Base-by-base conservation (phyloP, 1,284 basidiomycete genomes). In the Sporisorium graminicola region DNA sequence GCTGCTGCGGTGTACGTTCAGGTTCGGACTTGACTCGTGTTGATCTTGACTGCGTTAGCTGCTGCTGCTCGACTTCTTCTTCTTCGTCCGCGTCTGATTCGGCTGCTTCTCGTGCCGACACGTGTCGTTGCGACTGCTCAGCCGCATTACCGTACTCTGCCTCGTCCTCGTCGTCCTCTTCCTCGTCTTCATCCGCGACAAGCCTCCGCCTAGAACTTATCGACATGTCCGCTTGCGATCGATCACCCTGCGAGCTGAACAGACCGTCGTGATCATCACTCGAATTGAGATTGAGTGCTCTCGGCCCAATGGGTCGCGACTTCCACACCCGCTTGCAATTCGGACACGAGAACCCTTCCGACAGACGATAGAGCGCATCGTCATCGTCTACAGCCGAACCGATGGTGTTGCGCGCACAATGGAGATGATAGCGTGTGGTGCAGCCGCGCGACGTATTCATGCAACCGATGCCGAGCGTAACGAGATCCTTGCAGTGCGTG, bases 401-500 rank as follows among this genome's bases (percentile, higher is more conserved):
- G 33, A 75, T 57, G 3, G 57, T 57, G 31, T n/a, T 60, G 9
- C 73, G 44, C 20, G 70, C 74, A 31, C 74, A 77, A 58, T 77
- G 74, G 13, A 58, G 24, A 40, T 77, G 74, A 16, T 69, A 70
- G 13, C 74, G 47, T 7, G 53, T 55, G 0, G 43, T 22, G 50
- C 74, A 77, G 18, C 64, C 49, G 7, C 53, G 29, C 1, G 62
- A 35, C 0, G 52, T 26, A 35, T 58, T n/a, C 12, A 51, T 44
- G 26, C 74, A 77, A 1, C 56, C 74, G 31, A 73, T 18, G 1
- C 74, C 74, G 5, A 66, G 53, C 24, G 74, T 80, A 35, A 87
- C 68, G 58, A 92, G 90, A 86, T 93, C 91, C 74, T 89, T 86
- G 87, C 94, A 95, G 56, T 91, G 89, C 2, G 89, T 89, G 79